Base-by-base conservation (phyloP, 805 yeast species). In the Metschnikowia shivogae region DNA sequence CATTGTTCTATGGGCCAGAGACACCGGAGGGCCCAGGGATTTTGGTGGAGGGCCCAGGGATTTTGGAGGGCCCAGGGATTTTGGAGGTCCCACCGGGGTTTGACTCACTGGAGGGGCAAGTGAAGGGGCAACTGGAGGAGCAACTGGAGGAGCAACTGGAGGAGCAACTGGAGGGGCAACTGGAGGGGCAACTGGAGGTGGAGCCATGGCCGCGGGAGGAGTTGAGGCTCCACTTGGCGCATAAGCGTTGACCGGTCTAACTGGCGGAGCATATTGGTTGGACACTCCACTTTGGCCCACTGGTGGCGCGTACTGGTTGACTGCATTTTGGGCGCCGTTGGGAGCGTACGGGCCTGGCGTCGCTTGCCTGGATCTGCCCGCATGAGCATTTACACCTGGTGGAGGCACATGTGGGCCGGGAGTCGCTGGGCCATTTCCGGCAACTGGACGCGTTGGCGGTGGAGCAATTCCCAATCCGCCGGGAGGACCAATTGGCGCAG, bases 201-300 rank as follows among this genome's bases (percentile, higher is more conserved):
- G 56, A 34, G 57, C 56, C 26, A 42, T 4, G 39, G 32, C 9
- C 7, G 47, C 28, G 5, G 33, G 38, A 9, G 50, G 37, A 5
- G 51, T 41, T 17, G 47, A 32, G 3, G 33, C 27, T 29, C 27
- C 27, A 26, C 39, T 24, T 13, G 74, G 68, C 8, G 73, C 75
- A 48, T 68, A 72, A 34, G 76, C 71, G 51, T 69, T 68, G 42
- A 55, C 40, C 14, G 42, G 30, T 5, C 44, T 13, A n/a, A 28
- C 33, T 14, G 49, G 38, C 19, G 54, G 45, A 3, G 55, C 36
- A 36, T 31, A 20, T 24, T 37, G 46, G 17, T 26, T 34, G 9
- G 42, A 12, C 27, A 34, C 28, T 19, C 29, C 11, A 12, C 17
- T 32, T 12, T 9, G 17, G 31, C 7, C 7, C 12, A n/a, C 34